These are phyloP conservation scores for Tylopilus sp. DNA, from an alignment of 768 basidiomycete genomes.

Conservation along the genomic window DNA sequence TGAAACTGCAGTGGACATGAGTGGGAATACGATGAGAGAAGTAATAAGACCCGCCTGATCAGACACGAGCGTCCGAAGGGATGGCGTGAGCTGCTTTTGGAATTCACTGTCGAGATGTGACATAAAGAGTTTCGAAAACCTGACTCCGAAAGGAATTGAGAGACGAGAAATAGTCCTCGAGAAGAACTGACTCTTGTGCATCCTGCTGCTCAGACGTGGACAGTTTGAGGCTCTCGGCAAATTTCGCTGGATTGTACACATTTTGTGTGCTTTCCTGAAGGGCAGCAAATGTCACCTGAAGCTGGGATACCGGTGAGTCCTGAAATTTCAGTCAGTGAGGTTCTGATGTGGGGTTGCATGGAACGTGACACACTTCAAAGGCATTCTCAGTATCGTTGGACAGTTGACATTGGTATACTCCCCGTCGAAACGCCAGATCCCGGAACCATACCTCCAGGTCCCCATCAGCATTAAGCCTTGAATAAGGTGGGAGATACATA, in stretches of 20 bases:
- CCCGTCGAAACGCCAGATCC: constrained; percentile 74
- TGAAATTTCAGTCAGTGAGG: constrained; percentile 23
- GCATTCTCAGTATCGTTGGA: constrained; percentile 43
- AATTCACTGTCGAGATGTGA: constrained; percentile 85
- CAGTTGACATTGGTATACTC: constrained; percentile 76
- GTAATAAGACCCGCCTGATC: constrained; percentile 52
- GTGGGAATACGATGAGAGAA: not conserved
- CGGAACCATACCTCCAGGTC: constrained; percentile 82
- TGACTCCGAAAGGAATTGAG: constrained; percentile 27
- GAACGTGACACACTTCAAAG: constrained; percentile 38
- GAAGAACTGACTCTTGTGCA: constrained; percentile 78
- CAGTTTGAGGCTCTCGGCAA: constrained; percentile 82
- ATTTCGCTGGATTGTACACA: constrained; percentile 78
- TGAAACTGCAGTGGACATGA: constrained; percentile 60
- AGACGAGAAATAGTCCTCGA: not conserved
- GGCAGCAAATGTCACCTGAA: constrained; percentile 80
- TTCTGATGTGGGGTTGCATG: not conserved
- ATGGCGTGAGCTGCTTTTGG: constrained; percentile 66
- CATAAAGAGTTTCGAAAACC: constrained; percentile 95
- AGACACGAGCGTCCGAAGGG: constrained; percentile 64
- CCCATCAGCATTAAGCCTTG: constrained; percentile 2
- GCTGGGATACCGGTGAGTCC: constrained; percentile 77
- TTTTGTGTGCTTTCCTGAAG: constrained; percentile 68
- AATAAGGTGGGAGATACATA: constrained; percentile 26
- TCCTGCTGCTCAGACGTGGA: constrained; percentile 90